Evolutionary conservation across 805 yeast genomes (phyloP).

Genomic region (Myxozyma vanderwaltii): DNA sequence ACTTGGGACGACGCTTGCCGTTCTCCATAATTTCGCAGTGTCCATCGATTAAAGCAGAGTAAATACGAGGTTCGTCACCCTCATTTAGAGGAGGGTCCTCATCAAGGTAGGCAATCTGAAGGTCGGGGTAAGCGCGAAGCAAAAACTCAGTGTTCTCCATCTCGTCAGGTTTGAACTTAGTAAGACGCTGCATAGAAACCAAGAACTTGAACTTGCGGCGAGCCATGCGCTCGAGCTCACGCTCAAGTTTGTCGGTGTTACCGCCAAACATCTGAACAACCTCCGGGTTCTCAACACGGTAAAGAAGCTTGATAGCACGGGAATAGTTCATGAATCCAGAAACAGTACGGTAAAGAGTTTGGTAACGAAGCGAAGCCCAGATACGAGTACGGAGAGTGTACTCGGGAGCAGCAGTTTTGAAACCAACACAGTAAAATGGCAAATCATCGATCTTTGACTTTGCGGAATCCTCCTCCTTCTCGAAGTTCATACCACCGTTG

Average conservation of each 20-base stretch:
- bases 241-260: slow-evolving; percentile 92
- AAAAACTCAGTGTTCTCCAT: slow-evolving; percentile 66
- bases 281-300: slow-evolving; percentile 94
- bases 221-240: slow-evolving; percentile 86
- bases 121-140: slow-evolving; percentile 70
- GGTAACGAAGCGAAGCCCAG: slow-evolving; percentile 98
- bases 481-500: slow-evolving; percentile 43
- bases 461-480: slow-evolving; percentile 61
- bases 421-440: slow-evolving; percentile 95
- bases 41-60: slow-evolving; percentile 71
- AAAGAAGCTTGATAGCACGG: slow-evolving; percentile 88
- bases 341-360: slow-evolving; percentile 93
- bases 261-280: slow-evolving; percentile 98
- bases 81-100: slow-evolving; percentile 68
- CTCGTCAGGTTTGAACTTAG: slow-evolving; percentile 66
- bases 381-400: slow-evolving; percentile 94
- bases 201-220: slow-evolving; percentile 76
- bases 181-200: slow-evolving; percentile 84
- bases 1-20: slow-evolving; percentile 61
- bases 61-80: slow-evolving; percentile 53
- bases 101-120: slow-evolving; percentile 84
- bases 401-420: slow-evolving; percentile 96
- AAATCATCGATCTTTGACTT: slow-evolving; percentile 86
- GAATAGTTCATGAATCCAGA: slow-evolving; percentile 99
- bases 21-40: slow-evolving; percentile 58